Evolutionary conservation across 345 rosid genomes (phyloP).

Genomic region (Firmiana major): DNA sequence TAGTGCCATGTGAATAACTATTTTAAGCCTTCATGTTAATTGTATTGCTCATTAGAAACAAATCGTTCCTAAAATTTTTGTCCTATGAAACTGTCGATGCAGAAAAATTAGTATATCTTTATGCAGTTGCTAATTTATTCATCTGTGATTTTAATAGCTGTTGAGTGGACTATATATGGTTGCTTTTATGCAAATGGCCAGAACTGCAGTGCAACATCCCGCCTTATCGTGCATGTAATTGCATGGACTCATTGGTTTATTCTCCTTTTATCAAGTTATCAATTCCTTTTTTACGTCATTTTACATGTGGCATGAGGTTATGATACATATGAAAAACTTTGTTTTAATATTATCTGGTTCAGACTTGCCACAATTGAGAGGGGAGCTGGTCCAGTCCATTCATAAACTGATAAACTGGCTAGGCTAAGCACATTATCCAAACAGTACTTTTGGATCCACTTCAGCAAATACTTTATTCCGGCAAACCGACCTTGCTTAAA

Average conservation of each 20-base stretch:
- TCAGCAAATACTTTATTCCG: neutral
- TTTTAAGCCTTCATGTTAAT: neutral
- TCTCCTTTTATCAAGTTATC: neutral
- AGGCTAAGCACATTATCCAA: neutral
- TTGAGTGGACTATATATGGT: constrained; percentile 77
- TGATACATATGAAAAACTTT: neutral
- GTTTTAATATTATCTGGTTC: neutral
- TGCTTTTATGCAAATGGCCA: constrained; percentile 98
- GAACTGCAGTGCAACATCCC: constrained; percentile 98
- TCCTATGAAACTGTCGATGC: neutral
- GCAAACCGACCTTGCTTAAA: neutral
- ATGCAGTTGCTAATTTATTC: neutral
- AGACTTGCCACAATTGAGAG: neutral
- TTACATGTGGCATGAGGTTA: neutral
- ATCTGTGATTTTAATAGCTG: constrained; percentile 50
- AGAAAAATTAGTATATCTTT: constrained; percentile 2
- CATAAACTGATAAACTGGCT: neutral
- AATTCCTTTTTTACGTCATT: neutral
- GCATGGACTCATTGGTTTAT: neutral
- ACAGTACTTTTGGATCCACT: neutral
- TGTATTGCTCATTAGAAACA: constrained; percentile 7
- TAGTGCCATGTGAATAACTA: constrained; percentile 20
- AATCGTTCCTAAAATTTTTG: constrained; percentile 1
- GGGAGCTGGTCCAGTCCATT: neutral
- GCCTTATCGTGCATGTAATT: constrained; percentile 88